Percentiles rank a stretch among this genome's conserved stretches.
phyloP scores from a whole-genome alignment of 805 yeast genomes.

The Lipomyces oligophaga region DNA sequence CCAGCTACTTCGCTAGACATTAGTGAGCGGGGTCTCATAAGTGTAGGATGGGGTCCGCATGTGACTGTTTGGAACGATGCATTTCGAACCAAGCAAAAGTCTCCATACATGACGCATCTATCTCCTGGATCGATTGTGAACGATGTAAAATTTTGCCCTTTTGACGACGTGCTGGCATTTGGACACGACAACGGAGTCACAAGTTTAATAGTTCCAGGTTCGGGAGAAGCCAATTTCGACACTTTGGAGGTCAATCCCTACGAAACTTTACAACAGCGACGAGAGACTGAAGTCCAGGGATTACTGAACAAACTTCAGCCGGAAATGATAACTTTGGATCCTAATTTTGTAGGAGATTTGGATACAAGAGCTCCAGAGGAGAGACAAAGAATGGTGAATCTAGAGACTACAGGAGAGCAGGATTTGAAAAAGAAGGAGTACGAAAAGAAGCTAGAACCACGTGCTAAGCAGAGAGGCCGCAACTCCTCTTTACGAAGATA shows the following conservation, averaged over 20 bases:
- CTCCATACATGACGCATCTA: slow-evolving; percentile 90
- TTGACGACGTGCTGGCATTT: slow-evolving; percentile 90
- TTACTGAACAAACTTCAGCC: slow-evolving; percentile 85
- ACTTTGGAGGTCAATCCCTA: slow-evolving; percentile 90
- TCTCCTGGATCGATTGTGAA: slow-evolving; percentile 72
- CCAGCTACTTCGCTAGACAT: slow-evolving; percentile 77
- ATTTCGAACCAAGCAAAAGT: slow-evolving; percentile 59
- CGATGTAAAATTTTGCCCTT: slow-evolving; percentile 75
- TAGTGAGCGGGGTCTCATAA: slow-evolving; percentile 80
- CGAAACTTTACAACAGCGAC: slow-evolving; percentile 88
- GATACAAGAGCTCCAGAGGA: slow-evolving; percentile 61
- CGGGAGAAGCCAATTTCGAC: slow-evolving; percentile 98
- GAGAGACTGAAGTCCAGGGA: slow-evolving; percentile 82
- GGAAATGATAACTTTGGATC: slow-evolving; percentile 89
- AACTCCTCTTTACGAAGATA: slow-evolving; percentile 79
- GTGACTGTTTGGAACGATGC: slow-evolving; percentile 91
- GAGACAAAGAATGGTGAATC: slow-evolving; percentile 54
- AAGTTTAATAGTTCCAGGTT: slow-evolving; percentile 89
- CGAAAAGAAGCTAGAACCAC: slow-evolving; percentile 53
- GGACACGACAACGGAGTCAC: slow-evolving; percentile 77
- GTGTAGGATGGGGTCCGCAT: slow-evolving; percentile 96
- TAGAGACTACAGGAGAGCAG: slow-evolving; percentile 39
- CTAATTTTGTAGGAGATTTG: slow-evolving; percentile 78
- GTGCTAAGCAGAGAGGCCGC: slow-evolving; percentile 70
- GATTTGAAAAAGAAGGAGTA: slow-evolving; percentile 41